Conservation (phyloP, 2,329 filamentous ascomycete species). For the Zymoseptoria tritici region DNA sequence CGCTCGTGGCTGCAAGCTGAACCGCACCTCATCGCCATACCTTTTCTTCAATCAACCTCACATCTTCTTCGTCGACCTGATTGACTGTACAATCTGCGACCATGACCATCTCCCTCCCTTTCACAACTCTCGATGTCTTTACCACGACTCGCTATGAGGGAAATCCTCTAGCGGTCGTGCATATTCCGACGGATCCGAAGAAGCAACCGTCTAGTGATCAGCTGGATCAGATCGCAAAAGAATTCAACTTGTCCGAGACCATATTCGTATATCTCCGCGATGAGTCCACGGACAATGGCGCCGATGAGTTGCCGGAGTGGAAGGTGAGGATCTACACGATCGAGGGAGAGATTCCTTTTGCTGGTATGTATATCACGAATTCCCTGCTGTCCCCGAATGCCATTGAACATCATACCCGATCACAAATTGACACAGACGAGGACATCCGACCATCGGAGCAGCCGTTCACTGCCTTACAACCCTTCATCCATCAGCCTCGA, state of each 20-base stretch:
- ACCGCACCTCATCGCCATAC: not conserved
- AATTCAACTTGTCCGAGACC: conserved; percentile 54
- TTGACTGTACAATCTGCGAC: not conserved
- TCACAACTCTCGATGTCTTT: conserved; percentile 42
- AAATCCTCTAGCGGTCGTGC: conserved; percentile 52
- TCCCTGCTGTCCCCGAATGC: not conserved
- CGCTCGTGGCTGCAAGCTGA: not conserved
- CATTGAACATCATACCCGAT: not conserved
- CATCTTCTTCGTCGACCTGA: not conserved
- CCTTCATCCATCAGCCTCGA: conserved; percentile 6
- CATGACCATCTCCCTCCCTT: conserved; percentile 9
- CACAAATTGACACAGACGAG: conserved; percentile 1
- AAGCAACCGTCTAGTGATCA: conserved; percentile 38
- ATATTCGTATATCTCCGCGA: conserved; percentile 43
- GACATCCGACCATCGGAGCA: conserved; percentile 52
- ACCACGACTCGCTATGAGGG: conserved; percentile 42
- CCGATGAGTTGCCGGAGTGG: conserved; percentile 29
- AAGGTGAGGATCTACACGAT: conserved; percentile 50
- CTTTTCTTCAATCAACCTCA: not conserved
- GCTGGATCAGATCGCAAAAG: conserved; percentile 48
- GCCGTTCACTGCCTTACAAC: conserved; percentile 41
- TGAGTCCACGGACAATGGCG: conserved; percentile 7
- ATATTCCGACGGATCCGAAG: conserved; percentile 30
- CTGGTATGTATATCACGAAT: conserved; percentile 21
- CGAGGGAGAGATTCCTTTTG: conserved; percentile 47